Evolutionary conservation across 441 rosid species (phyloP), one percentile per base, ranked within the genome.

Genomic region (Brassica balearica): DNA sequence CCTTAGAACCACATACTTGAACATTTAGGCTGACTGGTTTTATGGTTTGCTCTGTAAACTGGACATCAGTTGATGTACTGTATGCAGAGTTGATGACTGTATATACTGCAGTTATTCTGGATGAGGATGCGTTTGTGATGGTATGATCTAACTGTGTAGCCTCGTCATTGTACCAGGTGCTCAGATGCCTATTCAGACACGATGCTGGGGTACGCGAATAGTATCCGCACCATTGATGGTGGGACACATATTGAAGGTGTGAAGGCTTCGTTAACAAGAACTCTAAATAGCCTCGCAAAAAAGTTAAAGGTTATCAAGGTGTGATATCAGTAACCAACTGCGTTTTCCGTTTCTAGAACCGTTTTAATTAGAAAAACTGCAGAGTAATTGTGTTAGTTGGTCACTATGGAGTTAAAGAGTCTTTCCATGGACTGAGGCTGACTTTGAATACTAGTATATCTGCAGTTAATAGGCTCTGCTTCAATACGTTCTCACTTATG

Each of bases 131-230:
- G 15, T 73, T 0, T n/a, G 25, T 72, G 25, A 67, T 67, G 20
- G 58, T 55, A 53, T 62, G 65, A 38, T 77, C 34, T 62, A 8
- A 27, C 22, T 73, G 65, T 59, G 23, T 74, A 56, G 58, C n/a
- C 80, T 72, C 60, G 27, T 76, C 38, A 73, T 64, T 84, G 77
- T 78, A 48, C 77, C 68, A 96, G 97, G 99, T 96, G 96, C 82
- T 89, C 89, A 17, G 98, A 96, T 89, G 97, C 97, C 68, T 96
- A 96, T 86, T 92, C 97, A 15, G 99, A 96, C 81, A 93, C 91
- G 43, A 81, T 92, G 84, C 86, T 96, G 25, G 99, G 99, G 64
- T 96, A 96, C 76, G 97, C 97, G n/a, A 96, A 96, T 83, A 94
- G 98, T 84, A 92, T 94, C 56, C 93, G 97, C 8, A 96, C 97